Conservation (phyloP, 768 basidiomycete genomes). For the Calocybe cyanea region DNA sequence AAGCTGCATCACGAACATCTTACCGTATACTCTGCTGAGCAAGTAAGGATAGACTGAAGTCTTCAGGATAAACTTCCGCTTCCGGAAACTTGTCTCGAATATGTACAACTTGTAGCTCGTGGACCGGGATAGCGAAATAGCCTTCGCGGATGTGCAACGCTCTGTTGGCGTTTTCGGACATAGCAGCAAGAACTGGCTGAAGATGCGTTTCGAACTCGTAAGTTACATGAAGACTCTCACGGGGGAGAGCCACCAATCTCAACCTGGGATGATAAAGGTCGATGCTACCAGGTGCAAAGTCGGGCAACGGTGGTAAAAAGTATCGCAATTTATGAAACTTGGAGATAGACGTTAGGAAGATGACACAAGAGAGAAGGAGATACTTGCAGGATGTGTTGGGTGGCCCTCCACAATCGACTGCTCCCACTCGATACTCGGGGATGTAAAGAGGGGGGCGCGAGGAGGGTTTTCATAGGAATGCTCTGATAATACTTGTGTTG, state of each 20-base stretch:
- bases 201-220: constrained; percentile 46
- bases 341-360: neutral
- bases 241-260: constrained; percentile 44
- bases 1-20: neutral
- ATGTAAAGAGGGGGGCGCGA: constrained; percentile 37
- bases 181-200: constrained; percentile 36
- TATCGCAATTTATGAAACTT: constrained; percentile 58
- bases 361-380: neutral
- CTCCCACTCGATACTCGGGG: constrained; percentile 55
- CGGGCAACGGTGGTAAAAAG: constrained; percentile 46
- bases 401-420: constrained; percentile 60
- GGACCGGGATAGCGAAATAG: constrained; percentile 45
- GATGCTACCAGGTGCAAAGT: constrained; percentile 42
- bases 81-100: constrained; percentile 48
- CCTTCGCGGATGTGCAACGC: constrained; percentile 29
- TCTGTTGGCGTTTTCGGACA: constrained; percentile 33
- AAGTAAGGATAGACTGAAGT: constrained; percentile 37
- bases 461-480: constrained; percentile 50
- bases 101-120: constrained; percentile 50
- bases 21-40: constrained; percentile 57
- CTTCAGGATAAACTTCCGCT: constrained; percentile 36
- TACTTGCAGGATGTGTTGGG: constrained; percentile 52
- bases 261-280: constrained; percentile 47
- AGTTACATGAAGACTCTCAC: constrained; percentile 39
- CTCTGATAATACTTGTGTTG: constrained; percentile 19